phyloP scores from a whole-genome alignment of 495 filamentous ascomycete genomes.

The Lasiosphaeris hirsuta region DNA sequence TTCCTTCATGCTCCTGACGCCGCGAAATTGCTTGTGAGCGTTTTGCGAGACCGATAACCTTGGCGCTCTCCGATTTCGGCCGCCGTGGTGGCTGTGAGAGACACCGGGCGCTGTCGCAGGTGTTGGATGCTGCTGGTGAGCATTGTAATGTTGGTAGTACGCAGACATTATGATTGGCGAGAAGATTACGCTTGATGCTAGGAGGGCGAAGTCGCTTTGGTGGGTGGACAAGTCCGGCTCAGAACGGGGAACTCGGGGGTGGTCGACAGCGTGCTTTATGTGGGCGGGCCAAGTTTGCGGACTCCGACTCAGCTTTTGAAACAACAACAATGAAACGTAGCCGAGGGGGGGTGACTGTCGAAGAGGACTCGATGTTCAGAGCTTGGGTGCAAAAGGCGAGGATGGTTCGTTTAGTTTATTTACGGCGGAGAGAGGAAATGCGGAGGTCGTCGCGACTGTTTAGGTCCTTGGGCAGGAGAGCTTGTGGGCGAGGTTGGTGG shows the following conservation, averaged over 20 bases:
- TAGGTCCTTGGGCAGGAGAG: slow-evolving; percentile 10
- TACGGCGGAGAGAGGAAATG: slow-evolving; percentile 6
- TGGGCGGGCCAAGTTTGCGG: slow-evolving; percentile 17
- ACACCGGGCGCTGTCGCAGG: slow-evolving; percentile 49
- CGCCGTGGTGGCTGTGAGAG: slow-evolving; percentile 73
- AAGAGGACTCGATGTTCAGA: background rate
- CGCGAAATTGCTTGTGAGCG: slow-evolving; percentile 79
- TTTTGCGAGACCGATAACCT: slow-evolving; percentile 76
- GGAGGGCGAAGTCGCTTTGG: slow-evolving; percentile 22
- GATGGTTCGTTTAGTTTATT: slow-evolving; percentile 6
- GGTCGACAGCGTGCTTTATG: slow-evolving; percentile 16
- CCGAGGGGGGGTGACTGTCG: slow-evolving; percentile 4
- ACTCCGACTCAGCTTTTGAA: slow-evolving; percentile 22
- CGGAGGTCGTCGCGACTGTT: slow-evolving; percentile 12
- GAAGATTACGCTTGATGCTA: slow-evolving; percentile 5
- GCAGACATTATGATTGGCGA: slow-evolving; percentile 62
- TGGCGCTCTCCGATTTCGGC: slow-evolving; percentile 83
- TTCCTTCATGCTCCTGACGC: slow-evolving; percentile 83
- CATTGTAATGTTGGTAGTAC: slow-evolving; percentile 64
- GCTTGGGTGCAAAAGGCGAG: too few species aligned
- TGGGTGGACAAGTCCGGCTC: slow-evolving; percentile 22
- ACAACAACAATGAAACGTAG: slow-evolving; percentile 33
- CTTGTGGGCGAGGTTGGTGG: slow-evolving; percentile 20
- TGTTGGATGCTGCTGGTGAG: slow-evolving; percentile 61
- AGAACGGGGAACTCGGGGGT: slow-evolving; percentile 18